A percentile compares a stretch with the other conserved stretches of the same genome.
These are phyloP conservation scores for Posidonia australis DNA, from an alignment of 106 monocot genomes.

Conservation along the genomic window DNA sequence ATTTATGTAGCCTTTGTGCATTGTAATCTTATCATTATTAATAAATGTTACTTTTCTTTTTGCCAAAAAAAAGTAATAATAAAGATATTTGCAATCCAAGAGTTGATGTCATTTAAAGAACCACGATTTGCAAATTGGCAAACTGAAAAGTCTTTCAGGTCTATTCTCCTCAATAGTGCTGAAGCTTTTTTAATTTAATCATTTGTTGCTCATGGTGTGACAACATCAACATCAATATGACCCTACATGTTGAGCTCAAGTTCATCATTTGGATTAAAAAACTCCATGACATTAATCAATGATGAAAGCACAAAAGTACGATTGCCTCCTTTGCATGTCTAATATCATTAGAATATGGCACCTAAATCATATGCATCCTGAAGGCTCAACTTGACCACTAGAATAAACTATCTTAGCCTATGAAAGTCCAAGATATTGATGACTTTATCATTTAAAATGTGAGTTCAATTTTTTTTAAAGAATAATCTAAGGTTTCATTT, in stretches of 20 bases:
- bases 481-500: too few relatives aligned
- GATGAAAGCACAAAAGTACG: not conserved
- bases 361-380: slow-evolving; percentile 97
- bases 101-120: not conserved
- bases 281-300: not conserved
- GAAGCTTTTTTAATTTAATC: slow-evolving; percentile 75
- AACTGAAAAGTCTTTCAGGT: too few relatives aligned
- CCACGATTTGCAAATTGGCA: too few relatives aligned
- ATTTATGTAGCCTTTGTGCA: too few relatives aligned
- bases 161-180: too few relatives aligned
- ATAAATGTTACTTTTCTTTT: too few relatives aligned
- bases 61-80: too few relatives aligned
- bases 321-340: slow-evolving; percentile 70
- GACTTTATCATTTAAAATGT: not conserved
- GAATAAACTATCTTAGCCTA: slow-evolving; percentile 67
- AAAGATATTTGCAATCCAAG: too few relatives aligned
- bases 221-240: slow-evolving; percentile 27
- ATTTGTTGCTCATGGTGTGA: slow-evolving; percentile 39
- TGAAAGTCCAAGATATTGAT: not conserved
- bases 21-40: too few relatives aligned
- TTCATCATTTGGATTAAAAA: not conserved
- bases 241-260: slow-evolving; percentile 30
- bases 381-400: slow-evolving; percentile 81
- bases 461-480: too few relatives aligned
- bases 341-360: slow-evolving; percentile 92